These are phyloP conservation scores for Infundibulicybe gibba DNA, from an alignment of 768 basidiomycete species.

Conservation along the genomic window DNA sequence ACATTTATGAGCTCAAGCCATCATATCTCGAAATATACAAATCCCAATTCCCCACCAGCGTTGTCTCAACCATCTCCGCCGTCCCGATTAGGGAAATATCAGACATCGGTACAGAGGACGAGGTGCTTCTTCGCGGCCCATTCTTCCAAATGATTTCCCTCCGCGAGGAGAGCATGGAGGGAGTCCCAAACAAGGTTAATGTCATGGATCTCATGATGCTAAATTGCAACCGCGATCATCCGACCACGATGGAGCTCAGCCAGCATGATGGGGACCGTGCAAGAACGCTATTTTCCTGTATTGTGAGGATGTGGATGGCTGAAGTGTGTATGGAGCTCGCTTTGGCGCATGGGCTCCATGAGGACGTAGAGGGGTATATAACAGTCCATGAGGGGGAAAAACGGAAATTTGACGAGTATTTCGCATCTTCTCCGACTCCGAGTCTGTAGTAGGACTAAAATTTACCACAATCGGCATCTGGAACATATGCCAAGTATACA, in stretches of 20 bases:
- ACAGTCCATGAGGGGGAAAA: slow-evolving; percentile 6
- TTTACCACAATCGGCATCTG: too few relatives aligned
- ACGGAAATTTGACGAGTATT: slow-evolving; percentile 3
- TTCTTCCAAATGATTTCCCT: slow-evolving; percentile 17
- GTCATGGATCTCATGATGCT: slow-evolving; percentile 16
- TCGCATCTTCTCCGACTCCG: too few relatives aligned
- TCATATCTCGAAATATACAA: slow-evolving; percentile 10
- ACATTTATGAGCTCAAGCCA: slow-evolving; percentile 10
- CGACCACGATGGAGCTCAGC: slow-evolving; percentile 18
- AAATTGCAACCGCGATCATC: slow-evolving; percentile 17
- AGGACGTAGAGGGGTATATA: slow-evolving; percentile 11
- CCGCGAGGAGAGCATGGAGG: slow-evolving; percentile 8
- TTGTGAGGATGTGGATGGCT: slow-evolving; percentile 13
- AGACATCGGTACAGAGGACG: slow-evolving; percentile 13
- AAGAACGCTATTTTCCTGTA: slow-evolving; percentile 9
- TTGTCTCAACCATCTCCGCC: slow-evolving; percentile 16
- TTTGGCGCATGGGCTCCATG: slow-evolving; percentile 6
- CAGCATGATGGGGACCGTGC: slow-evolving; percentile 12
- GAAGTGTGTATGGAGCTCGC: slow-evolving; percentile 14
- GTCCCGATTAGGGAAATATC: slow-evolving; percentile 15
- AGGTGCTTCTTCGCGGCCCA: slow-evolving; percentile 17
- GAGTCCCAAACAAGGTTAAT: slow-evolving; percentile 2
- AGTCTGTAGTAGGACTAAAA: too few relatives aligned
- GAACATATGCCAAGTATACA: too few relatives aligned
- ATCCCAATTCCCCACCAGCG: slow-evolving; percentile 12